A percentile compares a stretch with the other conserved stretches of the same genome.
Conservation (phyloP, 2,329 filamentous ascomycete genomes). For the Bipolaris gigantea region DNA sequence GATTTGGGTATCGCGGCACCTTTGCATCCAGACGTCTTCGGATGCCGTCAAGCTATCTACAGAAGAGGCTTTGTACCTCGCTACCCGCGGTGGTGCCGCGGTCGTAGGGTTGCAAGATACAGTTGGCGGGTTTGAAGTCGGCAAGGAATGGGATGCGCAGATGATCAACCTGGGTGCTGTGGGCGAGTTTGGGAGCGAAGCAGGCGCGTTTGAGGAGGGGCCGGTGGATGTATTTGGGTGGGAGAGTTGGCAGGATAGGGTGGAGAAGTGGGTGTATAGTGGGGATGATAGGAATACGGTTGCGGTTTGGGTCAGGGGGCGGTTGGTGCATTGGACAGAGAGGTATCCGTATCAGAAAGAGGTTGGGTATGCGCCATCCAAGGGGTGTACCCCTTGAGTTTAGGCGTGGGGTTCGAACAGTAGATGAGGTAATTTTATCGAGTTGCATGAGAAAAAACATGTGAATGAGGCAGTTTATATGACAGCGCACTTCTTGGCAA, state of each 20-base stretch:
- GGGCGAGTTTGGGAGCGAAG: conserved; percentile 28
- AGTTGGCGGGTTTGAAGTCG: conserved; percentile 80
- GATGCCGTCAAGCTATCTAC: conserved; percentile 69
- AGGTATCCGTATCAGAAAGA: conserved; percentile 8
- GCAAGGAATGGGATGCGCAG: conserved; percentile 91
- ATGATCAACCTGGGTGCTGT: conserved; percentile 65
- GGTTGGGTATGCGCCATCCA: not conserved
- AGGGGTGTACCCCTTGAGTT: not conserved
- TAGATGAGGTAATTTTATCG: not conserved
- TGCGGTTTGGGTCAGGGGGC: conserved; percentile 85
- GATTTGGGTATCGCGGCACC: conserved; percentile 72
- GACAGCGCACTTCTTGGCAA: not conserved
- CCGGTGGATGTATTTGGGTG: conserved; percentile 88
- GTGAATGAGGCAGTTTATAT: not conserved
- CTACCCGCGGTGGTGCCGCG: conserved; percentile 81
- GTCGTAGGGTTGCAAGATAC: conserved; percentile 73
- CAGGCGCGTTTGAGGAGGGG: conserved; percentile 55
- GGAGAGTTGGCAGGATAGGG: conserved; percentile 81
- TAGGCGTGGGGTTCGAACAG: too few relatives aligned
- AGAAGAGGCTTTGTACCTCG: conserved; percentile 83
- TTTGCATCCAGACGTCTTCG: conserved; percentile 56
- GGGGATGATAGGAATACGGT: conserved; percentile 91
- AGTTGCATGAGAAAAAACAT: not conserved
- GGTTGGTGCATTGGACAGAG: conserved; percentile 66
- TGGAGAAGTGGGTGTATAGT: conserved; percentile 93